Conservation (phyloP, 2,329 filamentous ascomycete species). For the Colletotrichum musicola region DNA sequence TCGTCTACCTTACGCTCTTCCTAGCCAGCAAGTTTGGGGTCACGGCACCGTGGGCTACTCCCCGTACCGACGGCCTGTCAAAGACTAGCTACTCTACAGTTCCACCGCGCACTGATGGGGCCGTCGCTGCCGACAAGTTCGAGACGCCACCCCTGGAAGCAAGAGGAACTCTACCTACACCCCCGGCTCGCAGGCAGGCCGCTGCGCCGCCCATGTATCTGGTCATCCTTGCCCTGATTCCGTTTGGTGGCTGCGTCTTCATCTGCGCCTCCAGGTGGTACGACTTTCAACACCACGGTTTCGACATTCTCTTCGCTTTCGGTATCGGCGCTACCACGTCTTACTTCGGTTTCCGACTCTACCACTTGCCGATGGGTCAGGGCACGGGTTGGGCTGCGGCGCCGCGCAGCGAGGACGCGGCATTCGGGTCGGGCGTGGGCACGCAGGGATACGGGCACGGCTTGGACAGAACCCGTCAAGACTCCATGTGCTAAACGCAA, state of each 20-base stretch:
- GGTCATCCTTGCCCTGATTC: slow-evolving; percentile 73
- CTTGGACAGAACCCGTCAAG: not conserved
- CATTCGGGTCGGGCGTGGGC: slow-evolving; percentile 31
- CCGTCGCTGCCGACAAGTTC: not conserved
- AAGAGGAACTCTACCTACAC: slow-evolving; percentile 47
- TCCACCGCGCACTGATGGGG: slow-evolving; percentile 47
- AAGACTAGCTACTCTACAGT: slow-evolving; percentile 49
- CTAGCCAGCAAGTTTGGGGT: slow-evolving; percentile 75
- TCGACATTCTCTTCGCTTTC: slow-evolving; percentile 82
- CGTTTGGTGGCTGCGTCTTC: slow-evolving; percentile 76
- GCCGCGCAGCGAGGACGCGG: slow-evolving; percentile 57
- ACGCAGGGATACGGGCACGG: slow-evolving; percentile 15
- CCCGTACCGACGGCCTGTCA: slow-evolving; percentile 48
- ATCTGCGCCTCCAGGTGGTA: slow-evolving; percentile 81
- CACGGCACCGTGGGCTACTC: slow-evolving; percentile 68
- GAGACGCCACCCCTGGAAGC: not conserved
- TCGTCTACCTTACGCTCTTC: slow-evolving; percentile 83
- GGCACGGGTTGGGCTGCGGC: slow-evolving; percentile 86
- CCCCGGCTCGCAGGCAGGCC: slow-evolving; percentile 69
- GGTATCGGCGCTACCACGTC: slow-evolving; percentile 76
- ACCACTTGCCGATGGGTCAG: slow-evolving; percentile 71
- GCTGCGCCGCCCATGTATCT: slow-evolving; percentile 81
- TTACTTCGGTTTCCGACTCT: slow-evolving; percentile 78
- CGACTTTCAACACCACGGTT: slow-evolving; percentile 82
- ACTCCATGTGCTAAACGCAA: slow-evolving; percentile 9